Conservation (phyloP, 208 protist genomes). For the Endotrypanum monterogeii region DNA sequence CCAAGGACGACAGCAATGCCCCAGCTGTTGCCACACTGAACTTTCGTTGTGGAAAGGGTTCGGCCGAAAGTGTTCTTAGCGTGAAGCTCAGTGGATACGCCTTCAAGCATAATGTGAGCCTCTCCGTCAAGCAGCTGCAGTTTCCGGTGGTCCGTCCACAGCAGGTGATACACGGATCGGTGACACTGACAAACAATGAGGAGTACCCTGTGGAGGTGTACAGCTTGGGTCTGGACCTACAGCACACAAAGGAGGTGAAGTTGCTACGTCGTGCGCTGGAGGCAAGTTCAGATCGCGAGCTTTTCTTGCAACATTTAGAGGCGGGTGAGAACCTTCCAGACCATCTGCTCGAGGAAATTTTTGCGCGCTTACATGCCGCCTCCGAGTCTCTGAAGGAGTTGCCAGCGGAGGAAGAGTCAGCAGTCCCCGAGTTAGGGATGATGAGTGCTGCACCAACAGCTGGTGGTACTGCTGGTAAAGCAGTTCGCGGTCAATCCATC, state of each 20-base stretch:
- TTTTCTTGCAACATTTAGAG: constrained; percentile 66
- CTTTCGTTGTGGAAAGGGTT: constrained; percentile 65
- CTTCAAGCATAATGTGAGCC: constrained; percentile 34
- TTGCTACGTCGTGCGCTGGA: constrained; percentile 56
- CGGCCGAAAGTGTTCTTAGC: constrained; percentile 38
- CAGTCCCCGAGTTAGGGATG: background rate
- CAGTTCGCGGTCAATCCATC: background rate
- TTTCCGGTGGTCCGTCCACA: constrained; percentile 80
- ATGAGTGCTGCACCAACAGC: background rate
- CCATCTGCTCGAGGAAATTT: constrained; percentile 70
- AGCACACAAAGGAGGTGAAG: constrained; percentile 61
- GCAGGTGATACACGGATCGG: constrained; percentile 48
- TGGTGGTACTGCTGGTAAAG: background rate
- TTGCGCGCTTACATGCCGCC: constrained; percentile 35
- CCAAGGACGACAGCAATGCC: background rate
- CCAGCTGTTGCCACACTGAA: constrained; percentile 37
- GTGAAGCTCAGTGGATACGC: constrained; percentile 52
- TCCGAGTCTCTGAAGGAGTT: constrained; percentile 15
- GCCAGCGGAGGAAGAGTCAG: constrained; percentile 1
- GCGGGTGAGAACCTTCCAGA: constrained; percentile 73
- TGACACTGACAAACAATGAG: constrained; percentile 89
- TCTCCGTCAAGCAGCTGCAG: constrained; percentile 54
- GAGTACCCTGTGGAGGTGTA: constrained; percentile 89
- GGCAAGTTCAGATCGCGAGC: constrained; percentile 30
- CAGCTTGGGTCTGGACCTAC: constrained; percentile 78